Conservation (phyloP, 768 basidiomycete genomes). For the Collybia nuda region DNA sequence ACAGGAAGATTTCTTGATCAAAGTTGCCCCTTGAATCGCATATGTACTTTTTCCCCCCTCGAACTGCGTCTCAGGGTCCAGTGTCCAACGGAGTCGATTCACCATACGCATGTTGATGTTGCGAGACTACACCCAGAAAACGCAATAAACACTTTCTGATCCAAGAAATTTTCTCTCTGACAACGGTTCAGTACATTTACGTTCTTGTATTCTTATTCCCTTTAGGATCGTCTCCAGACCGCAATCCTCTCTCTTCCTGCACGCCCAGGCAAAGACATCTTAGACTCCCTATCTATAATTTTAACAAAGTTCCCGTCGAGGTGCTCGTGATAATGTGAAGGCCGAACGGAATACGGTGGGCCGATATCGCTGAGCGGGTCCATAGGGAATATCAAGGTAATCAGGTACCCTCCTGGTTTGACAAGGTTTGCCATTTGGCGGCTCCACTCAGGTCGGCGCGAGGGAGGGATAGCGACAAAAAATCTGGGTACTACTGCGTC, state of each 20-base stretch:
- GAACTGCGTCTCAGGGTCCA: no score
- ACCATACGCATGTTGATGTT: no score
- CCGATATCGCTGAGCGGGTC: slow-evolving; percentile 42
- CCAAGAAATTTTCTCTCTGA: no score
- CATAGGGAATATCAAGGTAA: slow-evolving; percentile 61
- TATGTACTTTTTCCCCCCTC: no score
- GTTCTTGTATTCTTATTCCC: no score
- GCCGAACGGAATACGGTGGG: slow-evolving; percentile 62
- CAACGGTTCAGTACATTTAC: no score
- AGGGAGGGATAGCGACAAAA: slow-evolving; percentile 70
- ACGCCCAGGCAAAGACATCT: slow-evolving; percentile 36
- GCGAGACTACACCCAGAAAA: no score
- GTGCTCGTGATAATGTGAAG: slow-evolving; percentile 53
- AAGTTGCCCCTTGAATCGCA: no score
- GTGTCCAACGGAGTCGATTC: no score
- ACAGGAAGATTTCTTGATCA: no score
- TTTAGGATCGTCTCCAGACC: slow-evolving; percentile 44
- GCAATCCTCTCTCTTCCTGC: slow-evolving; percentile 51
- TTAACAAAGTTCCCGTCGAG: slow-evolving; percentile 52
- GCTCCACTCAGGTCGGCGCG: slow-evolving; percentile 55
- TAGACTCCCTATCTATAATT: slow-evolving; percentile 52
- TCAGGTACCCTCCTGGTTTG: slow-evolving; percentile 62
- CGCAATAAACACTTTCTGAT: no score
- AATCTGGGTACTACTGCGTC: slow-evolving; percentile 38
- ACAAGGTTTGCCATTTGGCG: slow-evolving; percentile 52